These are phyloP conservation scores for Pezicula carpinea DNA, from an alignment of 2,329 filamentous ascomycete species.

Conservation along the genomic window DNA sequence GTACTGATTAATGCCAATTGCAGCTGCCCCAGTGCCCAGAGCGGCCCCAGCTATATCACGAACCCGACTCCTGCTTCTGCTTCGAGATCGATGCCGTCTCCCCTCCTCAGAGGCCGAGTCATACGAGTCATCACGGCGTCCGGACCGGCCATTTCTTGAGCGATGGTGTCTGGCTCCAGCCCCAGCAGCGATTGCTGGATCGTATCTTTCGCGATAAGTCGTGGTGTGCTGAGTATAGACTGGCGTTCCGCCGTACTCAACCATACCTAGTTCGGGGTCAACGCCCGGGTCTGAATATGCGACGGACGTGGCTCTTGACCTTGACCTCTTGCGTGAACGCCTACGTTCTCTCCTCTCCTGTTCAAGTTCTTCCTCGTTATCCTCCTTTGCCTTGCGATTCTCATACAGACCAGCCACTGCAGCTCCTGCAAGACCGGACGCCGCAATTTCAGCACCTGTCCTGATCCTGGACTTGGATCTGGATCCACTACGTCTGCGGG, in stretches of 20 bases:
- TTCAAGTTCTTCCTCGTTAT: constrained; percentile 31
- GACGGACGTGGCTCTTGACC: constrained; percentile 45
- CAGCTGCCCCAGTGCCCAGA: constrained; percentile 53
- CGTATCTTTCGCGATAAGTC: constrained; percentile 23
- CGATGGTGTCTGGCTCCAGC: constrained; percentile 18
- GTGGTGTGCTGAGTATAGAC: constrained; percentile 37
- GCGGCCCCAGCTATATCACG: constrained; percentile 51
- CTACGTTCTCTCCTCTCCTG: constrained; percentile 23
- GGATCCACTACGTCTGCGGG: constrained; percentile 37
- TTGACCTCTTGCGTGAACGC: constrained; percentile 1
- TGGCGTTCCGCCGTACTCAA: constrained; percentile 60
- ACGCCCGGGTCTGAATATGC: constrained; percentile 42
- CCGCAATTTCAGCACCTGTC: constrained; percentile 56
- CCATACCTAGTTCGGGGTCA: constrained; percentile 65
- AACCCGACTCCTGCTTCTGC: constrained; percentile 49
- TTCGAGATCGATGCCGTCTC: constrained; percentile 15
- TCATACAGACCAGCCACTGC: constrained; percentile 59
- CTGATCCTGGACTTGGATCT: constrained; percentile 36
- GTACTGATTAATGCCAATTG: constrained; percentile 58
- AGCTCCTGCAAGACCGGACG: constrained; percentile 55
- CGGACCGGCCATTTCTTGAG: constrained; percentile 14
- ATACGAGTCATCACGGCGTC: constrained; percentile 17
- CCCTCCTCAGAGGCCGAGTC: constrained; percentile 19
- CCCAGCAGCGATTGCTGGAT: constrained; percentile 19
- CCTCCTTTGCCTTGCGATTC: constrained; percentile 56